A percentile compares a stretch with the other conserved stretches of the same genome.
These are phyloP conservation scores for Fraxinus velutina DNA, from an alignment of 305 asterid genomes.

Conservation along the genomic window DNA sequence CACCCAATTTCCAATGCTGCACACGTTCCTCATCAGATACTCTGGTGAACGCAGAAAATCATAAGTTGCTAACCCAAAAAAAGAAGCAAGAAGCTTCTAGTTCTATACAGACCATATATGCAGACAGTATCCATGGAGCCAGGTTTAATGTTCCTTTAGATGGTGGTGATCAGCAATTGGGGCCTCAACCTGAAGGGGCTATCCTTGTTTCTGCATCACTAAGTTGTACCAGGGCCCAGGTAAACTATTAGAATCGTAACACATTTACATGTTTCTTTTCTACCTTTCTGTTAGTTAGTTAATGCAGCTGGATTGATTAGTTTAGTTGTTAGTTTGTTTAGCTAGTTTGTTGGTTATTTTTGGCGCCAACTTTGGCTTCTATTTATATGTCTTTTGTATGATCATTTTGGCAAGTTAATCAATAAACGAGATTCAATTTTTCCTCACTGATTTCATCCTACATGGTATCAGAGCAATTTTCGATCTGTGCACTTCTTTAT, in stretches of 20 bases:
- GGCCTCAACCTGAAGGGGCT: not conserved
- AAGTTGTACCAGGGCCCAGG: constrained; percentile 3
- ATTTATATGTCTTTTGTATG: no score
- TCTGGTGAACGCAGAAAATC: not conserved
- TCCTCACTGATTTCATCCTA: no score
- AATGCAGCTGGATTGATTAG: no score
- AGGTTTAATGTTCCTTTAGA: constrained; percentile 18
- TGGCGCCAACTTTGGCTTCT: no score
- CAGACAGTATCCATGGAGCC: constrained; percentile 7
- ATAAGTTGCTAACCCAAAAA: not conserved
- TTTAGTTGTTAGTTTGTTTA: no score
- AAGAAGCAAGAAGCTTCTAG: not conserved
- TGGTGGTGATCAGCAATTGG: not conserved
- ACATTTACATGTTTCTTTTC: no score
- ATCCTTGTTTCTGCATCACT: constrained; percentile 20
- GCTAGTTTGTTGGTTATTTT: no score
- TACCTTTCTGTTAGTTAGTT: no score
- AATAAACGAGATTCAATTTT: no score
- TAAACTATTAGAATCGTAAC: not conserved
- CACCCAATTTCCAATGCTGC: constrained; percentile 14
- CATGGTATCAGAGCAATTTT: no score
- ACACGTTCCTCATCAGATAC: constrained; percentile 10
- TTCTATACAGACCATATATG: not conserved
- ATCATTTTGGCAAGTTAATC: no score
- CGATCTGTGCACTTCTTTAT: no score